Conservation (phyloP, 139 green algal genomes). For the Chlamydomonas asymmetrica region DNA sequence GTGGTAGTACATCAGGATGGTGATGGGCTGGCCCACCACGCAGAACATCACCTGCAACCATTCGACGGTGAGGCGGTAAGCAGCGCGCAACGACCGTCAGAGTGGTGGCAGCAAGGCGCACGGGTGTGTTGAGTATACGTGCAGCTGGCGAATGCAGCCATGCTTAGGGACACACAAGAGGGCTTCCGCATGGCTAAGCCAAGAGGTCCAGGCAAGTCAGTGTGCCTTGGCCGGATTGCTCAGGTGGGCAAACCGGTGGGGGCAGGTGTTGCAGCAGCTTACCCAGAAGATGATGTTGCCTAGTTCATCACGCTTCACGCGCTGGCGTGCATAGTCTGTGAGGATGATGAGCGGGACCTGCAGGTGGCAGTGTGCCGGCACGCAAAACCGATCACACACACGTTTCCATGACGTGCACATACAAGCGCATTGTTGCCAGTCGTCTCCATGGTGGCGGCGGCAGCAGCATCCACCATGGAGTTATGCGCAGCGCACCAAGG, state of each 20-base stretch:
- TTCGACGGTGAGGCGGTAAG: slow-evolving; percentile 59
- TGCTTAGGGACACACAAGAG: background rate
- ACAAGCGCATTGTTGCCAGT: background rate
- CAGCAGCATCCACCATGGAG: background rate
- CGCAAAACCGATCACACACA: background rate
- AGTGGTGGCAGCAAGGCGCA: no score
- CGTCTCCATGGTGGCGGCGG: background rate
- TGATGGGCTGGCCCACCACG: slow-evolving; percentile 88
- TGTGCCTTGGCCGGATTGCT: no score
- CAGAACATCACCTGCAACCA: slow-evolving; percentile 87
- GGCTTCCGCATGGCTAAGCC: background rate
- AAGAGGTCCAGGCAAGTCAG: background rate
- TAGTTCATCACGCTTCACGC: slow-evolving; percentile 49
- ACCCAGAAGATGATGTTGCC: slow-evolving; percentile 31
- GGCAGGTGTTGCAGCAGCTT: no score
- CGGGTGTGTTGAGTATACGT: no score
- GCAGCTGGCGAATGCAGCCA: background rate
- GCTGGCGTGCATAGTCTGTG: slow-evolving; percentile 59
- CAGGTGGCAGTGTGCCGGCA: background rate
- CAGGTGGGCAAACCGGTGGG: no score
- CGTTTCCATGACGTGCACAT: background rate
- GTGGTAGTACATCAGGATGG: slow-evolving; percentile 86
- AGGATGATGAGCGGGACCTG: slow-evolving; percentile 78
- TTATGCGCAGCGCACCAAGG: no score
- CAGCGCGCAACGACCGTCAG: background rate